A percentile compares a stretch with the other conserved stretches of the same genome.
These are phyloP conservation scores for Penicillium paradoxum DNA, from an alignment of 495 filamentous ascomycete genomes.

Conservation along the genomic window DNA sequence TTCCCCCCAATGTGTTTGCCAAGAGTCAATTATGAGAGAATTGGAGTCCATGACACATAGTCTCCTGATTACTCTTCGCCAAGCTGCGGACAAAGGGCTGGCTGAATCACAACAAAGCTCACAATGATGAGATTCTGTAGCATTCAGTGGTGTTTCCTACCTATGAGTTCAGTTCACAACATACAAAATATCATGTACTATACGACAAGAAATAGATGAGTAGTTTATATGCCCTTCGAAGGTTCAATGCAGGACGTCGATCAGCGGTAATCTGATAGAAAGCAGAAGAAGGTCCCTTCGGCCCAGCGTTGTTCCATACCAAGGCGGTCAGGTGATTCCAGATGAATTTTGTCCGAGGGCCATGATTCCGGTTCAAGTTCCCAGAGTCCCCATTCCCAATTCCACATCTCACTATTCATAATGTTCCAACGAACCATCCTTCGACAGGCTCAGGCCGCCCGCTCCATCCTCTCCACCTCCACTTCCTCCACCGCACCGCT, in stretches of 20 bases:
- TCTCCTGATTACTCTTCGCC: too few relatives aligned
- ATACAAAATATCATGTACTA: too few relatives aligned
- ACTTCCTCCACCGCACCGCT: conserved; percentile 29
- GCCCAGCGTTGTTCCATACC: conserved; percentile 20
- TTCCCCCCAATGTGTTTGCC: too few relatives aligned
- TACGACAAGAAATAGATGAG: too few relatives aligned
- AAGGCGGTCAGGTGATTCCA: conserved; percentile 23
- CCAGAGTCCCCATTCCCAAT: conserved; percentile 9
- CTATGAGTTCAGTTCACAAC: too few relatives aligned
- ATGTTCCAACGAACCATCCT: conserved; percentile 46
- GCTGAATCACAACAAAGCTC: too few relatives aligned
- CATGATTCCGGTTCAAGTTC: conserved; percentile 4
- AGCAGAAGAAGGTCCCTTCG: conserved; percentile 6
- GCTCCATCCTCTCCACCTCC: conserved; percentile 34
- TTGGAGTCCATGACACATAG: too few relatives aligned
- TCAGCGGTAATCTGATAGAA: not conserved
- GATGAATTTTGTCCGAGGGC: conserved; percentile 25
- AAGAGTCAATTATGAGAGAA: too few relatives aligned
- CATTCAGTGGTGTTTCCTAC: too few relatives aligned
- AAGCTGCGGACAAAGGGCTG: too few relatives aligned
- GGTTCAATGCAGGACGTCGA: not conserved
- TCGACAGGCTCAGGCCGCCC: conserved; percentile 41
- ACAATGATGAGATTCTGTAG: not conserved
- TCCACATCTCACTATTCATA: conserved; percentile 14
- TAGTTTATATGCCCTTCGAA: too few relatives aligned